Base-by-base conservation (phyloP, 768 basidiomycete species). In the Cubamyces lactineus region DNA sequence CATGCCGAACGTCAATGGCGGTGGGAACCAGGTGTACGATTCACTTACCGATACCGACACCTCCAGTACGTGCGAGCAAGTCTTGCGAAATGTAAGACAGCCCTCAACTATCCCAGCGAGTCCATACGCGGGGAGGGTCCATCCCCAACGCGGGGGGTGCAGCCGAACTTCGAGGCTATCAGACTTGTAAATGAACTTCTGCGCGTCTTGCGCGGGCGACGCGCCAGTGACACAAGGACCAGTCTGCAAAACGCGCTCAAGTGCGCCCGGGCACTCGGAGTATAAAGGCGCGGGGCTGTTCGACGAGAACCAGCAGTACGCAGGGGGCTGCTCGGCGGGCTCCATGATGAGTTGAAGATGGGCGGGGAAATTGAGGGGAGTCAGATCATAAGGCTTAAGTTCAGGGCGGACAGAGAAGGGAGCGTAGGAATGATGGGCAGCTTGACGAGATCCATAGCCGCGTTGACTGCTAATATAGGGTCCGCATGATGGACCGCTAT, bases 111-210 rank as follows among this genome's bases (percentile, higher is more conserved):
- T 67, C 9, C 76, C 78, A 26, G 77, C 73, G 40, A 73, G 66
- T 23, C 82, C 82, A 66, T 81, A 83, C 17, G 74, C 73, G 11
- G 82, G 80, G 23, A 73, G 67, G 47, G 68, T 64, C 3, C 77
- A 68, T 16, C 74, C 75, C 76, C 76, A 79, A 17, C 73, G 70
- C 45, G 76, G 76, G 28, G 72, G 71, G 13, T 80, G 78, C 24
- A 82, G 69, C 66, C 78, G 78, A 28, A 81, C 67, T 28, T 70
- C 71, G 63, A 81, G 72, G 60, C 75, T 72, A 48, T 80, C 74
- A 12, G 76, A 78, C 55, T 73, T 71, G 65, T 76, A 78, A 16
- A 76, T 69, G 71, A 74, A 77, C 45, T 76, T 64, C 38, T 51
- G 48, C 19, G 45, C 72, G 15, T 69, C 73, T 50, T 69, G 50